Percentiles rank a stretch among this genome's conserved stretches.
Conservation (phyloP, 495 filamentous ascomycete species). For the Neurospora tetraspora region DNA sequence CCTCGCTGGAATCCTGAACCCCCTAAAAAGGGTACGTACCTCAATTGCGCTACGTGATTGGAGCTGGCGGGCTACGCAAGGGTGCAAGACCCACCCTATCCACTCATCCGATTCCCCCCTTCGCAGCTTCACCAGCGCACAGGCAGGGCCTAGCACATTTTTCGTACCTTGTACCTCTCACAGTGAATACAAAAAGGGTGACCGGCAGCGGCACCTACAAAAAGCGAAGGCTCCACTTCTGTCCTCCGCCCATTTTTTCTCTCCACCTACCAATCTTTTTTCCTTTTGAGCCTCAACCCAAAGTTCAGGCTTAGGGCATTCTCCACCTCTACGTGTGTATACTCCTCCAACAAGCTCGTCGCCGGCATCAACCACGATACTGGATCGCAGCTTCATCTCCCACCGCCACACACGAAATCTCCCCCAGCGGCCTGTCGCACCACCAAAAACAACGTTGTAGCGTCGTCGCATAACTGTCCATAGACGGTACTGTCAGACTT, state of each 20-base stretch:
- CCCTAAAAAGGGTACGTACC: background rate
- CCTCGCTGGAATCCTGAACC: background rate
- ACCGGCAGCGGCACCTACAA: background rate
- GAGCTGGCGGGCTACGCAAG: background rate
- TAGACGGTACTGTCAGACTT: background rate
- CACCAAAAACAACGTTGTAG: background rate
- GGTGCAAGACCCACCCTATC: background rate
- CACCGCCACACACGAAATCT: background rate
- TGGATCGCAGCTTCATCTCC: constrained; percentile 12
- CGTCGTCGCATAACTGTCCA: background rate
- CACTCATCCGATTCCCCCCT: background rate
- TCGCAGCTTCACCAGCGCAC: background rate
- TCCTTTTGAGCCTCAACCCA: constrained; percentile 24
- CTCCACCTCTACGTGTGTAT: constrained; percentile 16
- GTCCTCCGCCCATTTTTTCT: constrained; percentile 24
- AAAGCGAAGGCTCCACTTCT: constrained; percentile 2
- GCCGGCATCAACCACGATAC: constrained; percentile 3
- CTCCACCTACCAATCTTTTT: constrained; percentile 25
- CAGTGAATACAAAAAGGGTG: background rate
- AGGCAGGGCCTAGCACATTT: background rate
- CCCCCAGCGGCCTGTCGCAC: background rate
- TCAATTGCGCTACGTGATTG: background rate
- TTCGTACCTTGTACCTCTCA: background rate
- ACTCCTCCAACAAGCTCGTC: constrained; percentile 1
- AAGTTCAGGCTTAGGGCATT: constrained; percentile 21